These are phyloP conservation scores for Strigomonas culicis DNA, from an alignment of 208 protist species.

Conservation along the genomic window DNA sequence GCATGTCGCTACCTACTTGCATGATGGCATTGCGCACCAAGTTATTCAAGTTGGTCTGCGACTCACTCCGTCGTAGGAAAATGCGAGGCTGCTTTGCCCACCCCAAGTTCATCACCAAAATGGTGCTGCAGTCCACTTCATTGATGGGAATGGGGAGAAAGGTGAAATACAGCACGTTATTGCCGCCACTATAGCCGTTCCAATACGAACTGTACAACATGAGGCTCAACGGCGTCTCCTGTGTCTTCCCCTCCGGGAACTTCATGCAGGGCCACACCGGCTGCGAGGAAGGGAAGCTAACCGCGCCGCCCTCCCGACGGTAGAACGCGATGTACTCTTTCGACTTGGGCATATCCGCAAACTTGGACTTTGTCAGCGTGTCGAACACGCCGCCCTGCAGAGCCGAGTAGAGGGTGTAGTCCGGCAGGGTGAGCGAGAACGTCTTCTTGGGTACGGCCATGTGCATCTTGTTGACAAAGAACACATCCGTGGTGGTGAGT, in stretches of 20 bases:
- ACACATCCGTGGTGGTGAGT: slow-evolving; percentile 21
- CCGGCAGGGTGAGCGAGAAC: slow-evolving; percentile 20
- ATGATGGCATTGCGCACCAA: slow-evolving; percentile 24
- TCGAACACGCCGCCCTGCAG: slow-evolving; percentile 28
- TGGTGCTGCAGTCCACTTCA: slow-evolving; percentile 12
- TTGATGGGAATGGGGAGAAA: slow-evolving; percentile 35
- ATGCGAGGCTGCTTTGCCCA: slow-evolving; percentile 42
- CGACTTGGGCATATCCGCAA: slow-evolving; percentile 11
- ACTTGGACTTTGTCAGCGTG: neutral
- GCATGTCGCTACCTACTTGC: slow-evolving; percentile 26
- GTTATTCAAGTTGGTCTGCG: slow-evolving; percentile 19
- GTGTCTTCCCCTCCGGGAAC: neutral
- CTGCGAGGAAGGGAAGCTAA: neutral
- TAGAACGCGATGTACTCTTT: slow-evolving; percentile 34
- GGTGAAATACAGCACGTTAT: slow-evolving; percentile 33
- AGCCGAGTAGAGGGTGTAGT: slow-evolving; percentile 18
- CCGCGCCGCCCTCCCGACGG: slow-evolving; percentile 4
- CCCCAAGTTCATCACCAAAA: slow-evolving; percentile 36
- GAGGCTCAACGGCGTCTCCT: neutral
- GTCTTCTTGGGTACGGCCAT: slow-evolving; percentile 9
- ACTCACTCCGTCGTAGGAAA: slow-evolving; percentile 17
- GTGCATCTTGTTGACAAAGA: slow-evolving; percentile 27
- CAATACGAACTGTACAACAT: no score
- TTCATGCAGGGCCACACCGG: neutral
- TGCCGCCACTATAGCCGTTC: neutral